Percentiles rank a stretch among this genome's conserved stretches.
These are phyloP conservation scores for Phialocephala sp. DNA, from an alignment of 2,329 filamentous ascomycete genomes.

Conservation along the genomic window DNA sequence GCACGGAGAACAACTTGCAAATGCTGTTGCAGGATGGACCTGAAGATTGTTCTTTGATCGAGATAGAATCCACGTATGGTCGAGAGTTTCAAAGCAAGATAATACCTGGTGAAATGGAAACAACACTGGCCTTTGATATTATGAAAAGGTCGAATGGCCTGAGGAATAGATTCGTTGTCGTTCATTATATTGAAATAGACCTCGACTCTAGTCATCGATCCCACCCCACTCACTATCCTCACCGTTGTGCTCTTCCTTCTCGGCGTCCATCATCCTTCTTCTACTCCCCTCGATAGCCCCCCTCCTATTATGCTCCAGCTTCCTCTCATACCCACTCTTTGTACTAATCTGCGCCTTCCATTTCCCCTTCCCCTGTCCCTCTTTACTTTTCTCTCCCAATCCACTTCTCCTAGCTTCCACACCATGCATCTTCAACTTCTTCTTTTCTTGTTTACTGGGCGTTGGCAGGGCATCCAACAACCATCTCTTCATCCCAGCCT, in stretches of 20 bases:
- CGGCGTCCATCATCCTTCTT: conserved; percentile 45
- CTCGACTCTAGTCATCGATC: conserved; percentile 48
- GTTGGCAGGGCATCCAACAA: conserved; percentile 85
- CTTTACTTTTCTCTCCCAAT: conserved; percentile 46
- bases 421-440: conserved; percentile 80
- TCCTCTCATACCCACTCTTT: conserved; percentile 77
- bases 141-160: too few species aligned
- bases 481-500: conserved; percentile 78
- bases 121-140: too few species aligned
- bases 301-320: conserved; percentile 68
- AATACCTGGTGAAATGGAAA: too few species aligned
- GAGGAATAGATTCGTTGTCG: not conserved
- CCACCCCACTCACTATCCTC: conserved; percentile 52
- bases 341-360: conserved; percentile 72
- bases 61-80: not conserved
- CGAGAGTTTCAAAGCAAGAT: too few species aligned
- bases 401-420: conserved; percentile 70
- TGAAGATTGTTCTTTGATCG: too few species aligned
- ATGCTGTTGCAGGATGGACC: too few species aligned
- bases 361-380: conserved; percentile 38
- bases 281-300: conserved; percentile 68
- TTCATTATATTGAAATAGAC: not conserved
- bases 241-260: conserved; percentile 26
- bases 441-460: conserved; percentile 81
- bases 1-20: too few species aligned